Evolutionary conservation across 495 filamentous ascomycete genomes (phyloP), one percentile per base, ranked within the genome.

Genomic region (Penicillium atrosanguineum): DNA sequence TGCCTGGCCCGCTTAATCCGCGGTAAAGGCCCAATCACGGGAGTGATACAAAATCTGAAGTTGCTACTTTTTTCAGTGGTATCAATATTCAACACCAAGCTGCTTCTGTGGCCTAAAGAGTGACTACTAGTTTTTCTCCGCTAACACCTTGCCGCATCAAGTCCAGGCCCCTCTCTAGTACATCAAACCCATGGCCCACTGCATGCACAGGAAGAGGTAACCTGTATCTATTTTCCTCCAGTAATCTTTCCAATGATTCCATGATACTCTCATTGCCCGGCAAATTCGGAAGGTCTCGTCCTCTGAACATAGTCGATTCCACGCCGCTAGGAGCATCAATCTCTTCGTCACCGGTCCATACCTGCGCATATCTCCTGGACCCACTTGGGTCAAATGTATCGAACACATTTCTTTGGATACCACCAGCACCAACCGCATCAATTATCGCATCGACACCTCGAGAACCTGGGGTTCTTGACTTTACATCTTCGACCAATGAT

Each of bases 401-500:
- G 16, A 53, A 62, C 16, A 70, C 44, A 20, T 53, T 16, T 6
- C 46, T 57, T 37, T 70, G 46, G 3, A 31, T 37, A 20, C 51
- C 36, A 7, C 58, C 64, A 4, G 53, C 58, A 7, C 55, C 64
- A 5, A 78, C 75, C 3, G 52, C 63, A 28, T 79, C 75, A 12
- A 77, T 21, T 26, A 79, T 72, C 0, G 65, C 69, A 40, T 77
- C 74, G 3, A 76, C 73, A 0, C 75, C 75, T 3, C 46, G 36
- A 25, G 53, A 64, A 39, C 45, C 51, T 8, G 25, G 34, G 0
- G 66, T 59, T 9, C 62, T 64, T 4, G 64, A 59, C 34, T 64
- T 69, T 23, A 75, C 58, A 6, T 63, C 61, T 14, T 47, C 52
- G 4, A 59, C 40, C 42, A 61, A 28, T 3, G 48, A 31, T n/a